phyloP scores from a whole-genome alignment of 331 rosid genomes.

The Prunus yedoensis region DNA sequence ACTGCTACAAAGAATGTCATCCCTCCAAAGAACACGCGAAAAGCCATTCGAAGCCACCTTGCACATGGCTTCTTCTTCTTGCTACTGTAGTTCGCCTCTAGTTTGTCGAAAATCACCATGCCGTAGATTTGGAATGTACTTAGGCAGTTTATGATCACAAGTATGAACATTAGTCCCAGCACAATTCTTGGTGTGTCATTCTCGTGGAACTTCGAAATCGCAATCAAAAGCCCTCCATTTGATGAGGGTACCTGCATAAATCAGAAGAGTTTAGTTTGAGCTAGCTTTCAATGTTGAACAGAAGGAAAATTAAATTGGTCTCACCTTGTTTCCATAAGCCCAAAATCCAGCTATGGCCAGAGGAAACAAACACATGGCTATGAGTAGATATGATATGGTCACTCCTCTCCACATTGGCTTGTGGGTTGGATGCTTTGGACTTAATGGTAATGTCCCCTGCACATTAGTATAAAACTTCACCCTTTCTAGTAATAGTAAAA shows the following conservation, averaged over 20 bases:
- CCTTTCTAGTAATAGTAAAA: not conserved
- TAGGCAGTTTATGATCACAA: conserved; percentile 40
- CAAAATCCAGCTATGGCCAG: conserved; percentile 62
- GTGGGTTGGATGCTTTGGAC: conserved; percentile 28
- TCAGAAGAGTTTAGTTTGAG: not conserved
- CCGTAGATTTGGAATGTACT: conserved; percentile 59
- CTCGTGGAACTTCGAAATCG: conserved; percentile 35
- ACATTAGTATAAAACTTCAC: not conserved
- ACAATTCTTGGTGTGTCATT: conserved; percentile 35
- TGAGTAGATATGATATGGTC: conserved; percentile 41
- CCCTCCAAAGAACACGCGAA: conserved; percentile 59
- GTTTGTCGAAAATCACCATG: conserved; percentile 60
- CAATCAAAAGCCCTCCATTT: conserved; percentile 39
- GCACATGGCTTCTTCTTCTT: conserved; percentile 47
- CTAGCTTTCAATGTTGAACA: not conserved
- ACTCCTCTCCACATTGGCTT: conserved; percentile 56
- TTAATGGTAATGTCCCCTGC: conserved; percentile 73
- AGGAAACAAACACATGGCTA: conserved; percentile 52
- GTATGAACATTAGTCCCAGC: conserved; percentile 41
- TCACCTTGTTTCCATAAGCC: conserved; percentile 67
- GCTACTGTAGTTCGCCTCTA: conserved; percentile 46
- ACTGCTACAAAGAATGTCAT: conserved; percentile 46
- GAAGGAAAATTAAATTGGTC: not conserved
- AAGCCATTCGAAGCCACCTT: conserved; percentile 24
- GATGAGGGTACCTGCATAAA: conserved; percentile 33